Percentiles rank a stretch among this genome's conserved stretches.
Evolutionary conservation across 257 asterid species (phyloP).

Genomic region (Solanum paucissectum): DNA sequence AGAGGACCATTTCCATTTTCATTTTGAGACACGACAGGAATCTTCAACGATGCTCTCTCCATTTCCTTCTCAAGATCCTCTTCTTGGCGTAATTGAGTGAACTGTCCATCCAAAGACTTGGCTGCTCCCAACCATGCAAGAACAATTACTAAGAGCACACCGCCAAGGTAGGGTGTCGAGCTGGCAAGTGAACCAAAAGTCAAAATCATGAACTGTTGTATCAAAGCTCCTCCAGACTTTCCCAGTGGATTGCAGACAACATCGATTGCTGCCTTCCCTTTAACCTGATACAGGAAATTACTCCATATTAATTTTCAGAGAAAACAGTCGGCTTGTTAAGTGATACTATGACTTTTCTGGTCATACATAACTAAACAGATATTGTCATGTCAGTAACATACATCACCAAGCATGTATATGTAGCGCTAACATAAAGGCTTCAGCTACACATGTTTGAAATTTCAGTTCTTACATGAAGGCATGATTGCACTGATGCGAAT

Average conservation of each 20-base stretch:
- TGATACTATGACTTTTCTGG: neutral
- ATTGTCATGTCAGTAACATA: neutral
- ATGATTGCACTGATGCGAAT: neutral
- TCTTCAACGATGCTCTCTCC: slow-evolving; percentile 74
- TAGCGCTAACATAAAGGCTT: neutral
- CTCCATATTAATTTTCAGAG: neutral
- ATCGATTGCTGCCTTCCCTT: slow-evolving; percentile 97
- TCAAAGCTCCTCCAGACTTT: slow-evolving; percentile 92
- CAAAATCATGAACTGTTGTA: slow-evolving; percentile 92
- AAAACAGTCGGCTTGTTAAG: neutral
- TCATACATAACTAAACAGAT: neutral
- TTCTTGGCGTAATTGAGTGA: slow-evolving; percentile 70
- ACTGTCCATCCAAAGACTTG: slow-evolving; percentile 71
- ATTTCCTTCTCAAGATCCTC: slow-evolving; percentile 95
- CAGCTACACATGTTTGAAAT: neutral
- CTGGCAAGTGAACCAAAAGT: slow-evolving; percentile 89
- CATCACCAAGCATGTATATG: neutral
- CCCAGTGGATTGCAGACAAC: slow-evolving; percentile 97
- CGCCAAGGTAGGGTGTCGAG: slow-evolving; percentile 96
- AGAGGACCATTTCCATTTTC: slow-evolving; percentile 31
- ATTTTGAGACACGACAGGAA: slow-evolving; percentile 34
- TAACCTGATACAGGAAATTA: slow-evolving; percentile 37
- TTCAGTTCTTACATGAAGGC: neutral
- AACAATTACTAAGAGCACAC: slow-evolving; percentile 70
- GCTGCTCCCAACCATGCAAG: slow-evolving; percentile 93